Conservation (phyloP, 805 yeast species). For the Yarrowia sp. region DNA sequence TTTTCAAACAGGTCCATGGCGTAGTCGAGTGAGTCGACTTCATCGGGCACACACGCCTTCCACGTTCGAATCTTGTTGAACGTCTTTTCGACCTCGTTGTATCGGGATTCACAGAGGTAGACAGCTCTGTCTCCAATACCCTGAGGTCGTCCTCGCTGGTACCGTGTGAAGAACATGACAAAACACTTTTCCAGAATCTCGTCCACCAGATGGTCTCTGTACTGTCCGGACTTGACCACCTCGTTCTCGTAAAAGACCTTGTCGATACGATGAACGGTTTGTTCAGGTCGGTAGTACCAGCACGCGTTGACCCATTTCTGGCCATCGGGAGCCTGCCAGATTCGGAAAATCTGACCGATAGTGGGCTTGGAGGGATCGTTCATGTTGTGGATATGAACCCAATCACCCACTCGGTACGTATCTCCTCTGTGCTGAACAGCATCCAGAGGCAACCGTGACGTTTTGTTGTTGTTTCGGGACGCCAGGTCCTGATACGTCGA, state of each 20-base stretch:
- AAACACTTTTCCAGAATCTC: constrained; percentile 93
- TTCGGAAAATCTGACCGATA: constrained; percentile 87
- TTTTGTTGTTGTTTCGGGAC: constrained; percentile 52
- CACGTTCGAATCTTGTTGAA: constrained; percentile 96
- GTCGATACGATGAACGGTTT: constrained; percentile 91
- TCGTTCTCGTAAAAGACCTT: constrained; percentile 88
- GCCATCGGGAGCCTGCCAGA: constrained; percentile 82
- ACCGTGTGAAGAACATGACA: constrained; percentile 90
- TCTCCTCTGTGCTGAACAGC: constrained; percentile 68
- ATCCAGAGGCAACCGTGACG: constrained; percentile 75
- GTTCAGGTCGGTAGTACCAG: constrained; percentile 98
- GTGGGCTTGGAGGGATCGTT: constrained; percentile 89
- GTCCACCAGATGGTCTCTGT: constrained; percentile 85
- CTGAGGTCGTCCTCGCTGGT: constrained; percentile 89
- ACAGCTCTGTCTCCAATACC: constrained; percentile 66
- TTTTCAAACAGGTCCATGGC: constrained; percentile 64
- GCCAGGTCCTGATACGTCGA: constrained; percentile 56
- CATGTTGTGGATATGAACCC: constrained; percentile 85
- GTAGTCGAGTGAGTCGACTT: constrained; percentile 65
- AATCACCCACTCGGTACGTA: constrained; percentile 83
- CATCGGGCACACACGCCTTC: constrained; percentile 98
- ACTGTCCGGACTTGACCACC: constrained; percentile 95
- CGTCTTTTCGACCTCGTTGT: constrained; percentile 83
- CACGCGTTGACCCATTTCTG: constrained; percentile 88
- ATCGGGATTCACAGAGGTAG: constrained; percentile 91